These are phyloP conservation scores for Trichomonas vaginalis DNA, from an alignment of 208 protist genomes.

Conservation along the genomic window DNA sequence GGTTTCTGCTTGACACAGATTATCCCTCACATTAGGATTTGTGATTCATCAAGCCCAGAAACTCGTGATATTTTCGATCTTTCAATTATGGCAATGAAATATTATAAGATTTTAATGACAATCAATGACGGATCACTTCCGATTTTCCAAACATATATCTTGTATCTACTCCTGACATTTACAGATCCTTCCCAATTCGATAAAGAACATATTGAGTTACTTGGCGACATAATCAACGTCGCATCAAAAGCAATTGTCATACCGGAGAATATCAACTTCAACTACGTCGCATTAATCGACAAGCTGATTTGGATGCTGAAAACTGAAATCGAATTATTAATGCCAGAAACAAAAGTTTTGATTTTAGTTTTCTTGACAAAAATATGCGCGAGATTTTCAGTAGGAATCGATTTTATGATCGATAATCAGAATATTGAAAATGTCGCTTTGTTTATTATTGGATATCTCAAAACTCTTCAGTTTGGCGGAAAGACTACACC, in stretches of 20 bases:
- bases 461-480: not conserved
- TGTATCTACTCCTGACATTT: not conserved
- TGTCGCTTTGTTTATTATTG: not conserved
- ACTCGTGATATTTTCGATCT: not conserved
- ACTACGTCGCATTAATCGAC: not conserved
- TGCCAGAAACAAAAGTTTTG: not conserved
- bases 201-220: not conserved
- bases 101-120: not conserved
- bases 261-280: not conserved
- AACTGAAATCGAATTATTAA: not conserved
- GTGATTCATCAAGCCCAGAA: not conserved
- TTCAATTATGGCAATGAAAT: not conserved
- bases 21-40: not conserved
- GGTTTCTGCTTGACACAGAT: not conserved
- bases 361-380: not conserved
- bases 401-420: not conserved
- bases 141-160: not conserved
- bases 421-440: not conserved
- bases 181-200: not conserved
- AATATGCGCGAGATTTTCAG: not conserved
- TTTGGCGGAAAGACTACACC: not conserved
- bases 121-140: not conserved
- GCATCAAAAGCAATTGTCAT: not conserved
- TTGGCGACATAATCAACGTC: not conserved
- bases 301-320: not conserved